These are phyloP conservation scores for Noccaea bulbosa DNA, from an alignment of 345 rosid species.

Conservation along the genomic window DNA sequence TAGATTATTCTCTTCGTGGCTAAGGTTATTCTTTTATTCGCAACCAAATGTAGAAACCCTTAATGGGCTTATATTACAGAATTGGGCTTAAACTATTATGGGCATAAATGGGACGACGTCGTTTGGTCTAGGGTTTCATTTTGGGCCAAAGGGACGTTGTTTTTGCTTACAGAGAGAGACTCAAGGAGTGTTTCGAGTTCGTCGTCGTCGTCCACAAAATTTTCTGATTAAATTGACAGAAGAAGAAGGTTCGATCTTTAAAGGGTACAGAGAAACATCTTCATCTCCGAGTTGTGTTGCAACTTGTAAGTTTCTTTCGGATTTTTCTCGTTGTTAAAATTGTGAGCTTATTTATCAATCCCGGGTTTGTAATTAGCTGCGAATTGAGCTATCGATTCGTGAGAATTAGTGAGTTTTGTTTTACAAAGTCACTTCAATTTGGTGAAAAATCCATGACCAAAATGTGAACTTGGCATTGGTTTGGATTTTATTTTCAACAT, in stretches of 20 bases:
- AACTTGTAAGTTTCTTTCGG: neutral
- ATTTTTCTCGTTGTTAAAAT: neutral
- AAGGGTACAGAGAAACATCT: neutral
- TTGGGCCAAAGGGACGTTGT: neutral
- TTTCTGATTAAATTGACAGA: neutral
- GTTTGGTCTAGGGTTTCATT: conserved; percentile 2
- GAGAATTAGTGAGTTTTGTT: neutral
- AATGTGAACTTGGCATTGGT: neutral
- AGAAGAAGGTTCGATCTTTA: neutral
- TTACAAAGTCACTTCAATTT: neutral
- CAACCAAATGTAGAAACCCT: conserved; percentile 18
- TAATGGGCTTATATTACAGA: neutral
- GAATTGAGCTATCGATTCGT: neutral
- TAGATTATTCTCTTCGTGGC: conserved; percentile 28
- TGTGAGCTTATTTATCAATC: neutral
- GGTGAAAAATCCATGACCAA: neutral
- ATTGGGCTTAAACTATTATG: neutral
- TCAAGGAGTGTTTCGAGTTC: neutral
- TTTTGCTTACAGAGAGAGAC: neutral
- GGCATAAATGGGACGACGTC: neutral
- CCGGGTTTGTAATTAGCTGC: neutral
- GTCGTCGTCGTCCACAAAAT: conserved; percentile 18
- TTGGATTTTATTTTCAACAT: neutral
- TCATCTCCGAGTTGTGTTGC: neutral
- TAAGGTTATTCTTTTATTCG: conserved; percentile 22